Percentiles rank a stretch among this genome's conserved stretches.
phyloP scores from a whole-genome alignment of 164 flowering plant genomes.

The Euptelea pleiosperma region DNA sequence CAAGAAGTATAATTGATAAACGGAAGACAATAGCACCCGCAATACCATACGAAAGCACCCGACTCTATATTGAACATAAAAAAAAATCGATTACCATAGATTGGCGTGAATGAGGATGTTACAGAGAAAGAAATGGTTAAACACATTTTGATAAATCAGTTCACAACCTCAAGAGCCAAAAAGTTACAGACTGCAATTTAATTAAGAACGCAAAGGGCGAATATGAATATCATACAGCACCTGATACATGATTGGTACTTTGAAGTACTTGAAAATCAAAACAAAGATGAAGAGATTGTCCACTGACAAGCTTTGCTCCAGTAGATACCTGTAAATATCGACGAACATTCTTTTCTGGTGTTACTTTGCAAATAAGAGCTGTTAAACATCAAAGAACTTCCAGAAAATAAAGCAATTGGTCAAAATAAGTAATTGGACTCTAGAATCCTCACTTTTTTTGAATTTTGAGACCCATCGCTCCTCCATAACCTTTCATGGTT shows the following conservation, averaged over 20 bases:
- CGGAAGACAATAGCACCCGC: slow-evolving; percentile 92
- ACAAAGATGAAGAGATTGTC: slow-evolving; percentile 95
- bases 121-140: too few species aligned
- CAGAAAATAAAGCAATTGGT: too few species aligned
- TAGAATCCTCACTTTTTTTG: too few species aligned
- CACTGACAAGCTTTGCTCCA: slow-evolving; percentile 96
- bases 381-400: too few species aligned
- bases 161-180: background rate
- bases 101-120: background rate
- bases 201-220: background rate
- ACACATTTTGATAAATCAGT: too few species aligned
- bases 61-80: slow-evolving; percentile 41
- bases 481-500: too few species aligned
- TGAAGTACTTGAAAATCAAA: slow-evolving; percentile 87
- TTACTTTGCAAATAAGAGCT: too few species aligned
- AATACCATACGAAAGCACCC: slow-evolving; percentile 94
- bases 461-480: too few species aligned
- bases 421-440: too few species aligned
- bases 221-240: slow-evolving; percentile 26
- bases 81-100: slow-evolving; percentile 12
- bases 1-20: slow-evolving; percentile 76
- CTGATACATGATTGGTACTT: slow-evolving; percentile 83
- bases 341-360: slow-evolving; percentile 1
- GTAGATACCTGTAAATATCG: slow-evolving; percentile 60
- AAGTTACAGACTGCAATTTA: background rate